phyloP scores from a whole-genome alignment of 1,139 yeast genomes.

The Zhuliangozyma blackwelliae region DNA sequence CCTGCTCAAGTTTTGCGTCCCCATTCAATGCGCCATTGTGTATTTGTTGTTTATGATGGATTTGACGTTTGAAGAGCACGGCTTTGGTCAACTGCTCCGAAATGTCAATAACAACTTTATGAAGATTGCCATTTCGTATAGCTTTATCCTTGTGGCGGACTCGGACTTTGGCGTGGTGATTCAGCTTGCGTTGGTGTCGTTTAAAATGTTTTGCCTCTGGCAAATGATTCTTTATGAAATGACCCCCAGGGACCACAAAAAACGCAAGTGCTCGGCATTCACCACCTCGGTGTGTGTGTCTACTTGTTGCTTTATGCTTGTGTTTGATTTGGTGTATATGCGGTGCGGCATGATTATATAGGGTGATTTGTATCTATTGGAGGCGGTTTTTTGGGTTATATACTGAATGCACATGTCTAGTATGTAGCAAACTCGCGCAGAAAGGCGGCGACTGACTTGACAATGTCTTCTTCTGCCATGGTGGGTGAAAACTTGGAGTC shows the following conservation, averaged over 20 bases:
- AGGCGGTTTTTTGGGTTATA: too few relatives aligned
- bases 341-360: too few relatives aligned
- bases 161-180: not conserved
- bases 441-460: conserved; percentile 3
- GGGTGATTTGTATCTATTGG: too few relatives aligned
- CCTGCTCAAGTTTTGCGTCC: conserved; percentile 1
- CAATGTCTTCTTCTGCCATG: conserved; percentile 1
- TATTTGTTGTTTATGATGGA: conserved; percentile 2
- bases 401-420: too few relatives aligned
- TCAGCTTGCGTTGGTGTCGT: not conserved
- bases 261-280: too few relatives aligned
- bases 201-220: conserved; percentile 6
- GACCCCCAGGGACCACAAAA: conserved; percentile 1
- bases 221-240: conserved; percentile 4
- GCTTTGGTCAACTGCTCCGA: too few relatives aligned
- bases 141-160: conserved; percentile 2
- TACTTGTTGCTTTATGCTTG: conserved; percentile 1
- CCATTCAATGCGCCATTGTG: conserved; percentile 1
- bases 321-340: conserved; percentile 3
- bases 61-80: too few relatives aligned
- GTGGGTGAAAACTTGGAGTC: not conserved
- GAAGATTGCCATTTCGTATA: conserved; percentile 4
- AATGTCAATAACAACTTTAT: conserved; percentile 3
- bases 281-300: conserved; percentile 1
- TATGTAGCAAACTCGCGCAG: too few relatives aligned